phyloP scores from a whole-genome alignment of 2,329 filamentous ascomycete species.

The Paradendryphiella salina region DNA sequence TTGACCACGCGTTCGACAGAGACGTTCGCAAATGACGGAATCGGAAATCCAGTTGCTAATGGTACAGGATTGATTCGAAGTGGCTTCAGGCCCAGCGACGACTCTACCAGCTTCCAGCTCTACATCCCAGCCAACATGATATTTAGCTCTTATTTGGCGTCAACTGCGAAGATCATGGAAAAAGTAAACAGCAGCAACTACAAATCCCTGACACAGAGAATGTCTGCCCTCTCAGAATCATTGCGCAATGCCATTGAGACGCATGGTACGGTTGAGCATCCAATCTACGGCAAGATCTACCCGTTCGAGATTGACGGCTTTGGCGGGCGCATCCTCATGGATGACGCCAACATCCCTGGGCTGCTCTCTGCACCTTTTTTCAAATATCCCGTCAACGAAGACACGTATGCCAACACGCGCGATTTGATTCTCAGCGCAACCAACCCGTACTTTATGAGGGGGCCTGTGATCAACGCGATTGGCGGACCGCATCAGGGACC shows the following conservation, averaged over 20 bases:
- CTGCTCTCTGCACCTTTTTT: constrained; percentile 67
- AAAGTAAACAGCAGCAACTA: constrained; percentile 50
- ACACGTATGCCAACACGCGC: constrained; percentile 55
- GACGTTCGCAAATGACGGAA: constrained; percentile 57
- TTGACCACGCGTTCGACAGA: constrained; percentile 52
- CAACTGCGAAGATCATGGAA: constrained; percentile 58
- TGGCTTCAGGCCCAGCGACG: constrained; percentile 56
- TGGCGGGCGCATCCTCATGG: constrained; percentile 62
- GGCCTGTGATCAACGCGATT: constrained; percentile 53
- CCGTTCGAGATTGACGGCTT: constrained; percentile 56
- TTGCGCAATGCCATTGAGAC: constrained; percentile 52
- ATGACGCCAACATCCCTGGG: constrained; percentile 72
- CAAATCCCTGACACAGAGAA: constrained; percentile 58
- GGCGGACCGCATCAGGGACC: constrained; percentile 55
- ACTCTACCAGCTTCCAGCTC: constrained; percentile 55
- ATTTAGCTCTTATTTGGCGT: constrained; percentile 66
- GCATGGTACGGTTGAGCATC: constrained; percentile 48
- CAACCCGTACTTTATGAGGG: constrained; percentile 57
- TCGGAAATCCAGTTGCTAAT: constrained; percentile 55
- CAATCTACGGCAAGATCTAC: constrained; percentile 49
- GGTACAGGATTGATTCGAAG: constrained; percentile 55
- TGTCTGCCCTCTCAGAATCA: constrained; percentile 59
- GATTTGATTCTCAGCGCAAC: constrained; percentile 49
- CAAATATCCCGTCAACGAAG: constrained; percentile 55
- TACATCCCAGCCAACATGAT: constrained; percentile 66